Conservation (phyloP, 345 rosid species). For the Hibiscus syriacus region DNA sequence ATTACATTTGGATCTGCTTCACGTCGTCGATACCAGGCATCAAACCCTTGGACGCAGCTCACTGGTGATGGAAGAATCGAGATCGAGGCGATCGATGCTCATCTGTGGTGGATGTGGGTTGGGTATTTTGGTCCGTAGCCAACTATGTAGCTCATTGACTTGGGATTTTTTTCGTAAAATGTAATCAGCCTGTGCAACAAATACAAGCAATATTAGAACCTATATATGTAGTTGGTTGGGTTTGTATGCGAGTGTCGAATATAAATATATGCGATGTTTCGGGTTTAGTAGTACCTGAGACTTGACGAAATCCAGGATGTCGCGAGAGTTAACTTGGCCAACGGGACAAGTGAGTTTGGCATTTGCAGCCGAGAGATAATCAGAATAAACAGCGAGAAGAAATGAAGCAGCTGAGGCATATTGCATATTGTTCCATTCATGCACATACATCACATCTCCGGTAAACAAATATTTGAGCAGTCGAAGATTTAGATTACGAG, state of each 20-base stretch:
- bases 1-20: conserved; percentile 48
- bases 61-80: conserved; percentile 27
- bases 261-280: too few relatives aligned
- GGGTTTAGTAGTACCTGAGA: conserved; percentile 40
- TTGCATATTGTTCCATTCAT: conserved; percentile 89
- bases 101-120: conserved; percentile 65
- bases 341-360: conserved; percentile 59
- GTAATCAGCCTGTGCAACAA: conserved; percentile 42
- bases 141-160: conserved; percentile 61
- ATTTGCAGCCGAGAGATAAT: conserved; percentile 52
- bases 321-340: conserved; percentile 44
- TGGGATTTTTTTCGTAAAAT: conserved; percentile 70
- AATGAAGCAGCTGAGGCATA: conserved; percentile 73
- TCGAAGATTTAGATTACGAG: not conserved
- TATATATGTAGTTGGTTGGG: too few relatives aligned
- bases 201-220: not conserved
- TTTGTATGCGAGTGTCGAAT: too few relatives aligned
- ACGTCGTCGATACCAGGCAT: conserved; percentile 45
- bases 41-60: conserved; percentile 49
- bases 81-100: conserved; percentile 51
- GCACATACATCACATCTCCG: conserved; percentile 67
- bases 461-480: not conserved
- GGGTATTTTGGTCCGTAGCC: conserved; percentile 54
- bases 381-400: conserved; percentile 59
- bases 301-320: conserved; percentile 54